Evolutionary conservation across 345 rosid genomes (phyloP), one percentile per base, ranked within the genome.

Genomic region (Eucalyptus coolabah): DNA sequence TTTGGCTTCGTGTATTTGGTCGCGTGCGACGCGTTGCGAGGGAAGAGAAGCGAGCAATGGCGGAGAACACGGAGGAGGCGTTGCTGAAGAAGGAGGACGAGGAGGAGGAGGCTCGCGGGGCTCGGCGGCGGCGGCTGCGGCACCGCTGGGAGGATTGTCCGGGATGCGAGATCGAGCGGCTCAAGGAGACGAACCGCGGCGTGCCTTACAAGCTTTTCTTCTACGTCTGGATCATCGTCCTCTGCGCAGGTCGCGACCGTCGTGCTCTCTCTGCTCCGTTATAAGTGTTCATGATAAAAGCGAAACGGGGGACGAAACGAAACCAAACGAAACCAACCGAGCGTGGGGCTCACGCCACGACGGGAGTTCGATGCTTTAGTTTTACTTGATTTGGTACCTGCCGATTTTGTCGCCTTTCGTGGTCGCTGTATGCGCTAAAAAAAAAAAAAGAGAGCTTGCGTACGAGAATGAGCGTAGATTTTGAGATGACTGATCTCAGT

Each of bases 211-310:
- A 88, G 77, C 90, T 91, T 60, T 89, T 95, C 89, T 92, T 94
- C 89, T 93, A 88, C 86, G 93, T 95, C 89, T 94, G 95, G 94
- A 85, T 92, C 86, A 91, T 95, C 90, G 94, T 94, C 59, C 95
- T 95, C 88, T 94, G 93, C 91, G 92, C 96, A 42, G 95, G 97
- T 94, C 53, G 83, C 47, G 28, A 37, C 24, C 83, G 28, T 12
- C 24, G 83, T 40, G 83, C 45, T 40, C 1, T 53, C 59, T 53
- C 59, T 53, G 59, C 45, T 77, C 24, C 21, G 83, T 9, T 77
- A 0, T 6, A 11, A 72, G 26, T 37, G 7, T 72, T 6, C 83
- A 6, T 40, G 83, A 37, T 37, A 9, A 37, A 10, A 72, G 82
- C 23, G 82, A 37, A 37, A 69, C 80, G 4, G 26, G 13, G 26